Percentiles rank a stretch among this genome's conserved stretches.
phyloP scores from a whole-genome alignment of 306 rosid genomes.

The Ceratonia siliqua region DNA sequence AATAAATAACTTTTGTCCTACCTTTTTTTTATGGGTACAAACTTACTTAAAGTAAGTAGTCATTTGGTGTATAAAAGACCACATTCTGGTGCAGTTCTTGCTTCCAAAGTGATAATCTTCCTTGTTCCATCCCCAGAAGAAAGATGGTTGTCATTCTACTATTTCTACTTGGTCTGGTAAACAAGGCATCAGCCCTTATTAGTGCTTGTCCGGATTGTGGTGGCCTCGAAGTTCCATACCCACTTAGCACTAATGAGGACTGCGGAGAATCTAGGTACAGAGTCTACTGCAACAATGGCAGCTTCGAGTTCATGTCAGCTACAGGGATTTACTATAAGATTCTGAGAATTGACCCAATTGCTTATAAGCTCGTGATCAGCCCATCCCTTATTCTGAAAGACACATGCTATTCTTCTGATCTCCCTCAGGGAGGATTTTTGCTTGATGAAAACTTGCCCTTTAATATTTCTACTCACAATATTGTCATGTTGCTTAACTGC shows the following conservation, averaged over 20 bases:
- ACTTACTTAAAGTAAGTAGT: not conserved
- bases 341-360: constrained; percentile 52
- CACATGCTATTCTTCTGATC: constrained; percentile 70
- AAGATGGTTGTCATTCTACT: constrained; percentile 38
- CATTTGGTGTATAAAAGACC: constrained; percentile 28
- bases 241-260: constrained; percentile 63
- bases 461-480: constrained; percentile 67
- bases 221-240: constrained; percentile 62
- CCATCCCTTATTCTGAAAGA: constrained; percentile 51
- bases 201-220: constrained; percentile 69
- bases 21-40: not conserved
- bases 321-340: constrained; percentile 60
- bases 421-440: constrained; percentile 48
- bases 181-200: constrained; percentile 35
- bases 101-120: not conserved
- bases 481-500: constrained; percentile 78
- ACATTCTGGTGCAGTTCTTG: constrained; percentile 19
- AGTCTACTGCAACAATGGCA: constrained; percentile 57
- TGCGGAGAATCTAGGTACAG: constrained; percentile 73
- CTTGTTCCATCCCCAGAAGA: constrained; percentile 21
- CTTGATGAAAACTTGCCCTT: constrained; percentile 71
- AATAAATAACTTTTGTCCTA: not conserved
- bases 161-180: constrained; percentile 32
- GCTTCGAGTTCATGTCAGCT: constrained; percentile 66
- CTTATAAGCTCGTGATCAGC: constrained; percentile 53